These are phyloP conservation scores for Trichophaea hybrida DNA, from an alignment of 2,329 filamentous ascomycete genomes.

Conservation along the genomic window DNA sequence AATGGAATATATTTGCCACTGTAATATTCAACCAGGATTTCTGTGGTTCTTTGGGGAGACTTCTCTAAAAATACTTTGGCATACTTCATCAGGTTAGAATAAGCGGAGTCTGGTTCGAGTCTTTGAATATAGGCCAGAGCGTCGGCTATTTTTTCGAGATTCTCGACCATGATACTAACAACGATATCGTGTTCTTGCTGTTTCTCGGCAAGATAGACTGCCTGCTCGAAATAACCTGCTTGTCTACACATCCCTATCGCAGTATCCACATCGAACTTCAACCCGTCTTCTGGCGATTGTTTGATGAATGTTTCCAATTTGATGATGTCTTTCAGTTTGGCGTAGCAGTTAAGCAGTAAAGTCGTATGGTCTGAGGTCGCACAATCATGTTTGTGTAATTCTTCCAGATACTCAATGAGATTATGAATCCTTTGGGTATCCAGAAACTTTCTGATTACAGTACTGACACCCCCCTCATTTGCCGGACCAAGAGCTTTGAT, in stretches of 20 bases:
- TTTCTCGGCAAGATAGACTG: constrained; percentile 85
- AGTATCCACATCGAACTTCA: constrained; percentile 94
- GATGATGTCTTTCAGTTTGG: constrained; percentile 90
- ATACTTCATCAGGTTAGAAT: constrained; percentile 85
- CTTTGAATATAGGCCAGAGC: constrained; percentile 86
- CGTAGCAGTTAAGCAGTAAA: constrained; percentile 87
- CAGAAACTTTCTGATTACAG: constrained; percentile 48
- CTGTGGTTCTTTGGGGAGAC: constrained; percentile 66
- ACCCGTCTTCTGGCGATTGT: constrained; percentile 57
- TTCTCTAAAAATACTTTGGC: constrained; percentile 80
- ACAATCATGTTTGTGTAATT: constrained; percentile 83
- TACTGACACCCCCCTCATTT: constrained; percentile 35
- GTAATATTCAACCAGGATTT: constrained; percentile 88
- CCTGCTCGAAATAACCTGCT: constrained; percentile 92
- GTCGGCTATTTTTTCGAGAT: constrained; percentile 78
- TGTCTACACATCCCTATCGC: constrained; percentile 96
- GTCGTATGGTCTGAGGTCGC: constrained; percentile 94
- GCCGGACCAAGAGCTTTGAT: constrained; percentile 68
- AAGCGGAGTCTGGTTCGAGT: constrained; percentile 64
- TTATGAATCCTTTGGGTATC: constrained; percentile 97
- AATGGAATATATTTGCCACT: constrained; percentile 54
- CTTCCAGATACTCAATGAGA: constrained; percentile 89
- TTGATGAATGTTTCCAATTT: constrained; percentile 97
- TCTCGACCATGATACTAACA: constrained; percentile 88
- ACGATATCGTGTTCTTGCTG: constrained; percentile 89